These are phyloP conservation scores for Corniculantispora saksenae DNA, from an alignment of 2,329 filamentous ascomycete genomes.

Conservation along the genomic window DNA sequence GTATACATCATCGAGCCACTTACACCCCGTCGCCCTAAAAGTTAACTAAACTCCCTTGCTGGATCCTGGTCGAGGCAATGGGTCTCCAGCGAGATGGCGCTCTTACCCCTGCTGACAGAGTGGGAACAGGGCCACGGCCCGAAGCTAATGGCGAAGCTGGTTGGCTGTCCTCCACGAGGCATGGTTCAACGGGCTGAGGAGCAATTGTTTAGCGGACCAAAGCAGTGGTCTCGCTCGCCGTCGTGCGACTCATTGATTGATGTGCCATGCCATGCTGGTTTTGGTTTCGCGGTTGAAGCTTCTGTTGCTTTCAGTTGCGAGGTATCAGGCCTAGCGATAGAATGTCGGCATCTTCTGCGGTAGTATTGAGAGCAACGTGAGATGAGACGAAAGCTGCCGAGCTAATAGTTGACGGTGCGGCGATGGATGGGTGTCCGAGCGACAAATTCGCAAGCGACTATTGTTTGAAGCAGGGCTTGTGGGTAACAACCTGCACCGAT, in stretches of 20 bases:
- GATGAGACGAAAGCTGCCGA: not conserved
- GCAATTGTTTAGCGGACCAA: not conserved
- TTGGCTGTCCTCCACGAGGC: not conserved
- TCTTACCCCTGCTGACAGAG: constrained; percentile 3
- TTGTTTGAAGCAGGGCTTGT: not conserved
- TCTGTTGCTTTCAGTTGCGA: not conserved
- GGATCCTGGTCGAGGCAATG: constrained; percentile 7
- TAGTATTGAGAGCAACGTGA: not conserved
- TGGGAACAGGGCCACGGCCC: not conserved
- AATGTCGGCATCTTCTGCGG: not conserved
- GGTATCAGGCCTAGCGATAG: too few species aligned
- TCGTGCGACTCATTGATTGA: not conserved
- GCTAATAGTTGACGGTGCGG: not conserved
- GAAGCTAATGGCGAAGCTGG: not conserved
- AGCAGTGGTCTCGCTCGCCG: not conserved
- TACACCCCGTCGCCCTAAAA: not conserved
- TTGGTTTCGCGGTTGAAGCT: not conserved
- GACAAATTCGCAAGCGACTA: not conserved
- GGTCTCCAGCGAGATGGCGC: not conserved
- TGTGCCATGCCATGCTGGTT: too few species aligned
- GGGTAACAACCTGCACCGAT: not conserved
- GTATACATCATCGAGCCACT: not conserved
- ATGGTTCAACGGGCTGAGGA: not conserved
- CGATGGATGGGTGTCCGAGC: constrained; percentile 9
- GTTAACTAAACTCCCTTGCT: not conserved